Conservation (phyloP, 768 basidiomycete genomes). For the Lanmaoa rubissima region DNA sequence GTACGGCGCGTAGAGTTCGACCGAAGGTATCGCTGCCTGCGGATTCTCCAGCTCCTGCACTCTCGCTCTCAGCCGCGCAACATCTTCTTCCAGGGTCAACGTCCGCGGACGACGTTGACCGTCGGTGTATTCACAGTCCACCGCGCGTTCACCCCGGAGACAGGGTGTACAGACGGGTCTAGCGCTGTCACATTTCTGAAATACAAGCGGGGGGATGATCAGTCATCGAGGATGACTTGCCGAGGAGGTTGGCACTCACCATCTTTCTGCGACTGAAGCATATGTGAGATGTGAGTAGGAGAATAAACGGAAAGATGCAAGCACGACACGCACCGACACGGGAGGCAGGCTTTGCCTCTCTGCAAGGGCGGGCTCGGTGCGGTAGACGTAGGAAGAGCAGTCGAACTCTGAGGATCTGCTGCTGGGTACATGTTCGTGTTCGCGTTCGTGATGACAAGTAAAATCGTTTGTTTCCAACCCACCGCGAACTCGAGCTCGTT, state of each 20-base stretch:
- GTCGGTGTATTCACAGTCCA: slow-evolving; percentile 73
- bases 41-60: slow-evolving; percentile 59
- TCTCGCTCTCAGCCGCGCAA: slow-evolving; percentile 54
- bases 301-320: too few relatives aligned
- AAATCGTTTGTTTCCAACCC: neutral
- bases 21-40: slow-evolving; percentile 42
- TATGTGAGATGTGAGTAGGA: neutral
- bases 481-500: neutral
- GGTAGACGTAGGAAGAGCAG: neutral
- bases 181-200: slow-evolving; percentile 64
- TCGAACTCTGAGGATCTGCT: slow-evolving; percentile 4
- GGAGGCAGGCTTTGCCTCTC: slow-evolving; percentile 49
- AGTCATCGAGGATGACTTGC: neutral
- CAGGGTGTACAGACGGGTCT: slow-evolving; percentile 69
- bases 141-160: slow-evolving; percentile 52
- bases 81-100: slow-evolving; percentile 57
- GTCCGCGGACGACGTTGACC: slow-evolving; percentile 59
- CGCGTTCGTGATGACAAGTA: neutral
- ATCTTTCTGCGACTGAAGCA: slow-evolving; percentile 47
- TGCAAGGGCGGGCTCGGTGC: slow-evolving; percentile 31
- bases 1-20: slow-evolving; percentile 55
- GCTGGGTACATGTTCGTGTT: slow-evolving; percentile 1
- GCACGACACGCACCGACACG: slow-evolving; percentile 43
- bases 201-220: neutral
- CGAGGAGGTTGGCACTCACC: slow-evolving; percentile 24